phyloP scores from a whole-genome alignment of 1,284 basidiomycete species.

The Irpex sp. region DNA sequence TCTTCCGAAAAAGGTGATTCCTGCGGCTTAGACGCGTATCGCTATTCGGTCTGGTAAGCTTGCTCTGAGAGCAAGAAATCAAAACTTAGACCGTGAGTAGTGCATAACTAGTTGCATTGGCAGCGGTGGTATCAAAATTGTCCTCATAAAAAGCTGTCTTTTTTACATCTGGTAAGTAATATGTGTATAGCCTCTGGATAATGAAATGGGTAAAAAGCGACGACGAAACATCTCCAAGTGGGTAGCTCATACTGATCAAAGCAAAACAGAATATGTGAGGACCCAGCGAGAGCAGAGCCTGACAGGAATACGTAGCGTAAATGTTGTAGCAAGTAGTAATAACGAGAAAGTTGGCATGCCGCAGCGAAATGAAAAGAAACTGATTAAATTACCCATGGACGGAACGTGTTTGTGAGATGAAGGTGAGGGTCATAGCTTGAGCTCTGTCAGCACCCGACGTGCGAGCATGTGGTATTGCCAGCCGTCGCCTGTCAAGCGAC shows the following conservation, averaged over 20 bases:
- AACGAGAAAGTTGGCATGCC: slow-evolving; percentile 9
- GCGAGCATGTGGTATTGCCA: slow-evolving; percentile 99
- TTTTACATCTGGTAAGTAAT: slow-evolving; percentile 1
- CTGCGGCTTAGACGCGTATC: too few relatives aligned
- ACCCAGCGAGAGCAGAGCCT: slow-evolving; percentile 1
- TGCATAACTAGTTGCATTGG: not conserved
- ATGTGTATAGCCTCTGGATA: not conserved
- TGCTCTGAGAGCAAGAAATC: too few relatives aligned
- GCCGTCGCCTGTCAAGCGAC: slow-evolving; percentile 87
- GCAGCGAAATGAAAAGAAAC: not conserved
- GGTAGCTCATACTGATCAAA: not conserved
- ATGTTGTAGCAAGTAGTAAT: not conserved
- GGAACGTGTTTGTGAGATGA: not conserved
- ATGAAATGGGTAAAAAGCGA: not conserved
- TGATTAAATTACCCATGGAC: slow-evolving; percentile 4
- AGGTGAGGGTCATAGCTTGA: slow-evolving; percentile 69
- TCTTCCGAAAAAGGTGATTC: too few relatives aligned
- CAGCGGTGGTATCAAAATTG: not conserved
- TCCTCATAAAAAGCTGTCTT: not conserved
- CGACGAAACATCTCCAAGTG: not conserved
- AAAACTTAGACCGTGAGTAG: too few relatives aligned
- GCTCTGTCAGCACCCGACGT: slow-evolving; percentile 87
- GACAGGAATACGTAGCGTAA: slow-evolving; percentile 2
- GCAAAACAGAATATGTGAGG: slow-evolving; percentile 2
- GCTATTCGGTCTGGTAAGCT: too few relatives aligned